Conservation (phyloP, 2,329 filamentous ascomycete species). For the Emergomyces pasteurianus region DNA sequence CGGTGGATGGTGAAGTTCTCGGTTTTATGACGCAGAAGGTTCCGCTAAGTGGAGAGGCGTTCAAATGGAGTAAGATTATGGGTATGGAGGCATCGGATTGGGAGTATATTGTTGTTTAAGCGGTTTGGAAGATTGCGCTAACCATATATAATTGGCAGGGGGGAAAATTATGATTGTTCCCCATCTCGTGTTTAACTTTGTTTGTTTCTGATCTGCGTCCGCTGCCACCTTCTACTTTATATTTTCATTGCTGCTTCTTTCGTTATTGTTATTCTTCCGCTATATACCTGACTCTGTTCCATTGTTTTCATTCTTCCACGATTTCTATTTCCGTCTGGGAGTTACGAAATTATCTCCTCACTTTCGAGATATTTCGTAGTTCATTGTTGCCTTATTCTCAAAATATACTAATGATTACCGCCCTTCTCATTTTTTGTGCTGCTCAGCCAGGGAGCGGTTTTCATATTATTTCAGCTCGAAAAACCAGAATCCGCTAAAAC, state of each 20-base stretch:
- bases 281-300: not conserved
- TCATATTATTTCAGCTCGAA: too few relatives aligned
- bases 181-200: not conserved
- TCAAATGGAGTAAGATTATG: conserved; percentile 21
- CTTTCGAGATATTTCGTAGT: too few relatives aligned
- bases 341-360: too few relatives aligned
- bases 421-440: too few relatives aligned
- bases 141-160: not conserved
- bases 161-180: not conserved
- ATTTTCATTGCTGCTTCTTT: not conserved
- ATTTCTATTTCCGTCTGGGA: too few relatives aligned
- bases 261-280: not conserved
- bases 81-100: conserved; percentile 17
- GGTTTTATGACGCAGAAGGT: not conserved
- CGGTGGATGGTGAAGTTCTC: not conserved
- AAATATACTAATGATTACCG: too few relatives aligned
- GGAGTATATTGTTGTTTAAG: conserved; percentile 28
- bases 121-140: not conserved
- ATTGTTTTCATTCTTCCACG: not conserved
- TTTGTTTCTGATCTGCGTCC: not conserved
- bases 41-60: conserved; percentile 10
- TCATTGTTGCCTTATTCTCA: too few relatives aligned
- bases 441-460: too few relatives aligned
- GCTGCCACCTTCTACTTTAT: not conserved
- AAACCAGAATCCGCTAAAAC: too few relatives aligned